Conservation (phyloP, 1,284 basidiomycete genomes). For the Megacollybia platyphylla region DNA sequence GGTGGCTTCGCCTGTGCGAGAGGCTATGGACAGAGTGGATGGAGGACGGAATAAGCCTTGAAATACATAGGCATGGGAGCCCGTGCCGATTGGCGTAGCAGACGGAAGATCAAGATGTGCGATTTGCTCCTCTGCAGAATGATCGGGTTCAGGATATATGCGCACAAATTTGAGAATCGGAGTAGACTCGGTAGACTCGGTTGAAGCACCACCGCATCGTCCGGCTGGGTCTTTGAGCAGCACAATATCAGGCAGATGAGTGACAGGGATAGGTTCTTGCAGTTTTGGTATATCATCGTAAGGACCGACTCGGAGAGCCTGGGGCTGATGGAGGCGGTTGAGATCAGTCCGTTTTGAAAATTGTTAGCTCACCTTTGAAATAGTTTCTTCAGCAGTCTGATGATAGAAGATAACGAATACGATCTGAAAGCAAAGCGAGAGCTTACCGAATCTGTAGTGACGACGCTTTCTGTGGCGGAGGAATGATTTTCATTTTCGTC, state of each 20-base stretch:
- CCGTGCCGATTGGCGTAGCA: conserved; percentile 12
- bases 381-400: not conserved
- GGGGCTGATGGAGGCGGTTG: not conserved
- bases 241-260: conserved; percentile 1
- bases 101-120: not conserved
- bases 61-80: conserved; percentile 20
- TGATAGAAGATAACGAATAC: not conserved
- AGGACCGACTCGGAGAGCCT: not conserved
- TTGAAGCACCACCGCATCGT: not conserved
- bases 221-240: not conserved
- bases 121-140: not conserved
- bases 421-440: not conserved
- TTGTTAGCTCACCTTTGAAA: not conserved
- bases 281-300: conserved; percentile 1
- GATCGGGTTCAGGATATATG: not conserved
- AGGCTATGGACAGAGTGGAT: conserved; percentile 10
- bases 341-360: not conserved
- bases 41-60: conserved; percentile 18
- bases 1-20: conserved; percentile 13
- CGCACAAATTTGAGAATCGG: not conserved
- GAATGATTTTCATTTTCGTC: not conserved
- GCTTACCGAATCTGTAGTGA: not conserved
- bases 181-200: not conserved
- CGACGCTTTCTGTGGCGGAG: not conserved
- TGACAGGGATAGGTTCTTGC: not conserved